Base-by-base conservation (phyloP, 73 alveolate species). In the Durusdinium trenchii region DNA sequence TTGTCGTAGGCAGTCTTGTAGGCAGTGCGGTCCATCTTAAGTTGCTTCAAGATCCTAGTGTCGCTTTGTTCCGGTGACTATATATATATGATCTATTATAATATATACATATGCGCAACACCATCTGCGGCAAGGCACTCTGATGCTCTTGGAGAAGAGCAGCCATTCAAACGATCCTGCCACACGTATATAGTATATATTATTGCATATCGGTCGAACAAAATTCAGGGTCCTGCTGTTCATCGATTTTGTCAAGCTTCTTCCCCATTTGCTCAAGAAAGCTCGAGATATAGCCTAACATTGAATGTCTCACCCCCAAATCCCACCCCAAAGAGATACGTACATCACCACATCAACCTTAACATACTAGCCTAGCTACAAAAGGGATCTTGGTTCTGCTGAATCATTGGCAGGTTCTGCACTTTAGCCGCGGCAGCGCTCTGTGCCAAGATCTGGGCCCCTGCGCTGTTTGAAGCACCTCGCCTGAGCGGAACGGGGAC, bases 221-320 rank as follows among this genome's bases (percentile, higher is more conserved):
- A 12, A 12, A 57, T 16, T 16, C 23, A 23, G 12, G 51, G 84
- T 73, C 84, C 84, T 73, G 32, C 30, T 3, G 9, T 35, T 73
- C 84, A 73, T 73, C 84, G 40, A 73, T 35, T 35, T 73, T 73
- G 84, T 73, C 84, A 48, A 73, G 28, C 84, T 73, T 73, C 84
- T 73, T 73, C 3, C 84, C 84, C 84, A 73, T 73, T 73, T 73
- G 84, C 18, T 38, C 84, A 6, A 73, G 51, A 38, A 36, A 73
- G 18, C 6, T 3, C 84, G 52, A 14, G 50, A 73, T 73, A 51
- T 23, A 30, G 51, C 84, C 84, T 73, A n/a, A n/a, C 50, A 73
- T 57, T 12, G 69, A 57, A 57, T 16, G 32, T 16, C 23, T 12
- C 32, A 57, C 23, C 69, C 32, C 32, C 32, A 16, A 23, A 23